Conservation (phyloP, 2,329 filamentous ascomycete species). For the Aureobasidium subglaciale region DNA sequence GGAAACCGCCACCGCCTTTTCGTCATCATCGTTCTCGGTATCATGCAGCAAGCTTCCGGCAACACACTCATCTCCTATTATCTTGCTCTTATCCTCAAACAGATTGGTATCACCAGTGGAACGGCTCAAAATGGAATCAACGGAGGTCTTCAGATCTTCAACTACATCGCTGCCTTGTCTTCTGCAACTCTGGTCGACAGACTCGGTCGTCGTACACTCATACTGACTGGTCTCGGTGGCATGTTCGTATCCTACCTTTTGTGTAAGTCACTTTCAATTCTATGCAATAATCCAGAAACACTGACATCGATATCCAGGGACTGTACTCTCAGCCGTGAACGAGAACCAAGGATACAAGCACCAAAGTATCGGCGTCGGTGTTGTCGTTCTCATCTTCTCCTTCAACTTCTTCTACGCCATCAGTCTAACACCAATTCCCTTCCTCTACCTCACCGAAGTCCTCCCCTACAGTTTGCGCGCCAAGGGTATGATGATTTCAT, state of each 20-base stretch:
- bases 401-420: not conserved
- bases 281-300: not conserved
- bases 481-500: not conserved
- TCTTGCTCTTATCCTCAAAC: slow-evolving; percentile 24
- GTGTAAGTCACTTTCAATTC: not conserved
- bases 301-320: not conserved
- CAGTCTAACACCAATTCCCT: not conserved
- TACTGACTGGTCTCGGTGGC: slow-evolving; percentile 30
- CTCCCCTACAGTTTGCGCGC: not conserved
- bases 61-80: slow-evolving; percentile 40
- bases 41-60: slow-evolving; percentile 51
- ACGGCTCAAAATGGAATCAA: slow-evolving; percentile 35
- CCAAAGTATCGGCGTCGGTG: not conserved
- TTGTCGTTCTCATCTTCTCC: not conserved
- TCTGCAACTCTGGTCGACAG: slow-evolving; percentile 29
- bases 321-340: not conserved
- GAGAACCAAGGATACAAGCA: not conserved
- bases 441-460: not conserved
- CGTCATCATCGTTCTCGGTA: slow-evolving; percentile 43
- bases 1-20: slow-evolving; percentile 48
- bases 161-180: slow-evolving; percentile 48
- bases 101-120: slow-evolving; percentile 23
- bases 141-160: slow-evolving; percentile 52
- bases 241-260: slow-evolving; percentile 22
- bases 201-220: slow-evolving; percentile 29